Base-by-base conservation (phyloP, 75 land plant genomes). In the Azolla pinnata region DNA sequence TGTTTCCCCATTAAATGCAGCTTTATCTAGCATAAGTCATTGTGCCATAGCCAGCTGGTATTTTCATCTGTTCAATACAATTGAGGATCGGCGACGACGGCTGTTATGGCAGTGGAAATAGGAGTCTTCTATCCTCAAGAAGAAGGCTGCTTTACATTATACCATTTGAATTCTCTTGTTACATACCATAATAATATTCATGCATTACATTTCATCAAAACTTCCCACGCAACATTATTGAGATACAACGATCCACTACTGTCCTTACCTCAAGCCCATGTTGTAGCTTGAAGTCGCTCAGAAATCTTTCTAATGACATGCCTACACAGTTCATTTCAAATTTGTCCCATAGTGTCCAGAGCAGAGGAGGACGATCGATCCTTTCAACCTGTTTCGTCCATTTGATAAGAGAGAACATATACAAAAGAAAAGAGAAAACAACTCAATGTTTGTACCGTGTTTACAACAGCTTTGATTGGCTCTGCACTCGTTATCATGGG, bases 271-370 rank as follows among this genome's bases (percentile, higher is more conserved):
- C 80, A 8, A 77, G 72, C 35, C 80, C 80, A 60, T 77, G 78
- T 56, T 77, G 67, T 7, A 63, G 72, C 67, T 68, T 67, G 47
- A 73, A 77, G 47, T 73, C 76, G 17, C 65, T 34, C 32, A 77
- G 63, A 29, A 77, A 77, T 8, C 33, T 64, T 35, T 77, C 72
- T 63, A 77, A 59, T 8, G 80, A 46, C 77, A 77, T 63, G 44
- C 78, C 77, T 26, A 63, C 63, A 67, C 80, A 77, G 33, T 74
- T 66, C 80, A 77, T 77, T 57, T 77, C 80, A 57, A 77, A 77
- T 59, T 67, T 77, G 32, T 77, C 80, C 80, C 80, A 77, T 5
- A 77, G 61, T 3, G 80, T 77, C 80, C 80, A 77, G 20, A 60
- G 29, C 25, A 77, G 38, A 47, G 78, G 78, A 14, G 54, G 67